These are phyloP conservation scores for Toxicodendron radicans DNA, from an alignment of 345 rosid genomes.

Conservation along the genomic window DNA sequence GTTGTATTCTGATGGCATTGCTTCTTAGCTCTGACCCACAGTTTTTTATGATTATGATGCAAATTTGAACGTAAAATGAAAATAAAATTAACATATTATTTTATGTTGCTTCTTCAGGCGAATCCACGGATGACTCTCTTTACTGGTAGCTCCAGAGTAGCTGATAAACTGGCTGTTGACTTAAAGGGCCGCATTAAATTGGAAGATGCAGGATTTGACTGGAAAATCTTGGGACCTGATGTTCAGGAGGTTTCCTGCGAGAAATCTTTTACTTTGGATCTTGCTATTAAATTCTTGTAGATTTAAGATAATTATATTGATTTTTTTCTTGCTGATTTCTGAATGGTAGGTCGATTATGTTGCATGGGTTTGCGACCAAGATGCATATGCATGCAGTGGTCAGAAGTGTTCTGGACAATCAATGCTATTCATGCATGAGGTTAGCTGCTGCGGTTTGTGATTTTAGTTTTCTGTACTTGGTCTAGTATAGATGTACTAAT, in stretches of 20 bases:
- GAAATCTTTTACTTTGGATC: background rate
- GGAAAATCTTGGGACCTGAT: conserved; percentile 98
- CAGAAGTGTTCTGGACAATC: conserved; percentile 99
- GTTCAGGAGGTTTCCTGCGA: conserved; percentile 69
- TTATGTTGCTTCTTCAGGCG: conserved; percentile 47
- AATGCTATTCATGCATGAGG: conserved; percentile 93
- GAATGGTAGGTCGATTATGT: conserved; percentile 78
- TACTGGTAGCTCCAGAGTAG: conserved; percentile 96
- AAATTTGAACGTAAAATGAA: background rate
- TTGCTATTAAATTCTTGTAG: background rate
- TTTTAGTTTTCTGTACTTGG: background rate
- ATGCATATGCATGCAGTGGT: conserved; percentile 98
- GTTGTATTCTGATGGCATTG: background rate
- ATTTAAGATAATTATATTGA: conserved; percentile 13
- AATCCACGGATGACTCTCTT: conserved; percentile 95
- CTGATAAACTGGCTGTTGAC: conserved; percentile 91
- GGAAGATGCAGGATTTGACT: conserved; percentile 99
- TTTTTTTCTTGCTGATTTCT: conserved; percentile 13
- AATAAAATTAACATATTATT: background rate
- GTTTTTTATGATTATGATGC: background rate
- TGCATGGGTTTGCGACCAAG: conserved; percentile 99
- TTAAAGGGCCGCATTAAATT: conserved; percentile 83
- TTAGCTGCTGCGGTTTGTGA: conserved; percentile 36
- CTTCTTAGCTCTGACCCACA: background rate
- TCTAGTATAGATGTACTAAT: background rate